A percentile compares a stretch with the other conserved stretches of the same genome.
Conservation (phyloP, 2,329 filamentous ascomycete genomes). For the Hypomyces rosellus region DNA sequence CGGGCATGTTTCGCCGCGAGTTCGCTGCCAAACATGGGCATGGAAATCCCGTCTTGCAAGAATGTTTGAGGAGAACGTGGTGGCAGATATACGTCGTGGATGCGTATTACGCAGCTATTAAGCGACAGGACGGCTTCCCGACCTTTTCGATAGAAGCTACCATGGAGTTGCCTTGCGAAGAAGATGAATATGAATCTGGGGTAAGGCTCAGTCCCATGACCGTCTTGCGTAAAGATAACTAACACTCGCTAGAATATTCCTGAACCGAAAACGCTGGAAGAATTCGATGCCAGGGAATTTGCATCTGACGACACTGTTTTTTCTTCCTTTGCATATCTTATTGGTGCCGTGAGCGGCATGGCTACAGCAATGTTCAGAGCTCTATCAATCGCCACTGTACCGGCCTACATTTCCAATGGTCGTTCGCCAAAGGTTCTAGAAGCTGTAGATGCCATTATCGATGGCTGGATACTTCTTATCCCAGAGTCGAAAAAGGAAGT, state of each 20-base stretch:
- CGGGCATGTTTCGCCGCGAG: conserved; percentile 52
- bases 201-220: conserved; percentile 21
- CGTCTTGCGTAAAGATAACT: conserved; percentile 6
- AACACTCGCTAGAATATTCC: conserved; percentile 27
- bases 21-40: conserved; percentile 45
- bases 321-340: conserved; percentile 60
- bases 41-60: conserved; percentile 42
- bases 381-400: conserved; percentile 14
- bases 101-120: conserved; percentile 34
- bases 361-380: conserved; percentile 20
- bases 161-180: conserved; percentile 59
- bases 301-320: conserved; percentile 47
- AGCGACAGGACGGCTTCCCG: conserved; percentile 21
- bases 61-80: conserved; percentile 64
- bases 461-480: conserved; percentile 33
- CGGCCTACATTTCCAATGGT: conserved; percentile 2
- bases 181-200: conserved; percentile 44
- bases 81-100: conserved; percentile 63
- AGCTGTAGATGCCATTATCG: conserved; percentile 28
- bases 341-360: conserved; percentile 50
- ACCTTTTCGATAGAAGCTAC: conserved; percentile 40
- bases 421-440: conserved; percentile 25
- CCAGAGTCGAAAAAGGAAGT: conserved; percentile 26
- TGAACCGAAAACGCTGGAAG: conserved; percentile 43
- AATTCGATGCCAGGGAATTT: conserved; percentile 58